Evolutionary conservation across 1,284 basidiomycete species (phyloP), one percentile per base, ranked within the genome.

Genomic region (Takashimella koratensis): DNA sequence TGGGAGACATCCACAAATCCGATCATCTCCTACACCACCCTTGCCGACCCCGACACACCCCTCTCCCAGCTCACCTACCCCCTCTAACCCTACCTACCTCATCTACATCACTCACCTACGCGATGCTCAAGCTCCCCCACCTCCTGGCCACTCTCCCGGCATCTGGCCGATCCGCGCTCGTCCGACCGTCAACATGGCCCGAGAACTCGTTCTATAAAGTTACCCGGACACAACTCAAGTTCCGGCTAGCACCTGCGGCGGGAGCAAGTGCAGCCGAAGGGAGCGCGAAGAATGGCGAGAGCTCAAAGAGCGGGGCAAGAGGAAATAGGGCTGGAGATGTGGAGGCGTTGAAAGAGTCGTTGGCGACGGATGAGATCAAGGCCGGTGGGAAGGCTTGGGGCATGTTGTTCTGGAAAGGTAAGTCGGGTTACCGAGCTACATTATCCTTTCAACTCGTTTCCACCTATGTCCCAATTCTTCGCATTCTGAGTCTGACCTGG

Each of bases 331-430:
- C 5, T 43, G 47, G 0, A 49, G 42, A 30, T n/a, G 41, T 4
- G 43, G 36, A 2, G 20, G 41, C 2, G 20, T 5, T 6, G 22
- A 20, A 19, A 25, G 30, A 25, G 27, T n/a, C 36, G 39, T 43
- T 45, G 23, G 59, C 51, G 11, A 20, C 24, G 16, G 57, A 49
- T 10, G 51, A 57, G 20, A 39, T 66, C 12, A 57, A 51, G 40
- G 63, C 55, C 2, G 47, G 45, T 27, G 68, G 67, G 12, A 61
- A 64, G 42, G 67, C 59, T 1, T 71, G 67, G 67, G 68, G 62
- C 23, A 56, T 65, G 52, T 51, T 63, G 23, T 67, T 71, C 57
- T 60, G 58, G 58, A 60, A 63, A 52, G 67, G 68, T 71, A 45
- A 52, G 64, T 63, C 5, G 24, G 11, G 6, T 16, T 19, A 22